These are phyloP conservation scores for Ascochyta koolunga DNA, from an alignment of 2,329 filamentous ascomycete genomes.

Conservation along the genomic window DNA sequence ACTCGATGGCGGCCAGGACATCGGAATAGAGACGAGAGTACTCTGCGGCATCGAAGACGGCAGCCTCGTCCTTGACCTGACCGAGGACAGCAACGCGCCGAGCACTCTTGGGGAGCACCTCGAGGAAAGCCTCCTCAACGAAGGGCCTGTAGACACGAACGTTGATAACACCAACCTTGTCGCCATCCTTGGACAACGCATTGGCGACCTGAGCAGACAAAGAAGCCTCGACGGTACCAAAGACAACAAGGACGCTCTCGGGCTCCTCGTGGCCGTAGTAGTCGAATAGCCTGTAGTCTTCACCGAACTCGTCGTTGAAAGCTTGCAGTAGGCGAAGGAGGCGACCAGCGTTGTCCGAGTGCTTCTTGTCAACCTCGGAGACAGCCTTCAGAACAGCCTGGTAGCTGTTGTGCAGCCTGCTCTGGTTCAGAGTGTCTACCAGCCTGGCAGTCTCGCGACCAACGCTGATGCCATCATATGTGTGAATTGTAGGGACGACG, in stretches of 20 bases:
- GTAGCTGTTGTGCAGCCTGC: constrained; percentile 72
- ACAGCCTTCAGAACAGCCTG: constrained; percentile 67
- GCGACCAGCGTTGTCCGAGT: constrained; percentile 73
- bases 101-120: constrained; percentile 75
- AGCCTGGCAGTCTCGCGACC: constrained; percentile 82
- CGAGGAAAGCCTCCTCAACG: constrained; percentile 90
- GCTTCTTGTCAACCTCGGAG: constrained; percentile 69
- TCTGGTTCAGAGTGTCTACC: constrained; percentile 78
- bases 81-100: constrained; percentile 84
- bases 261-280: constrained; percentile 84
- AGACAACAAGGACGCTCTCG: constrained; percentile 85
- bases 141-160: constrained; percentile 96
- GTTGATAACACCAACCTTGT: constrained; percentile 84
- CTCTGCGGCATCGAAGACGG: constrained; percentile 74
- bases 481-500: constrained; percentile 81
- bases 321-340: constrained; percentile 71
- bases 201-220: constrained; percentile 80
- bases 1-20: constrained; percentile 82
- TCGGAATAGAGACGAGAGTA: constrained; percentile 93
- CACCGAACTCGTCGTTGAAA: constrained; percentile 91
- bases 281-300: constrained; percentile 90
- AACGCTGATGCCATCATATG: constrained; percentile 85
- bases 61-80: constrained; percentile 77
- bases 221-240: constrained; percentile 89
- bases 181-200: constrained; percentile 72